Percentiles rank a stretch among this genome's conserved stretches.
Conservation (phyloP, 441 rosid species). For the Isatis lusitanica region DNA sequence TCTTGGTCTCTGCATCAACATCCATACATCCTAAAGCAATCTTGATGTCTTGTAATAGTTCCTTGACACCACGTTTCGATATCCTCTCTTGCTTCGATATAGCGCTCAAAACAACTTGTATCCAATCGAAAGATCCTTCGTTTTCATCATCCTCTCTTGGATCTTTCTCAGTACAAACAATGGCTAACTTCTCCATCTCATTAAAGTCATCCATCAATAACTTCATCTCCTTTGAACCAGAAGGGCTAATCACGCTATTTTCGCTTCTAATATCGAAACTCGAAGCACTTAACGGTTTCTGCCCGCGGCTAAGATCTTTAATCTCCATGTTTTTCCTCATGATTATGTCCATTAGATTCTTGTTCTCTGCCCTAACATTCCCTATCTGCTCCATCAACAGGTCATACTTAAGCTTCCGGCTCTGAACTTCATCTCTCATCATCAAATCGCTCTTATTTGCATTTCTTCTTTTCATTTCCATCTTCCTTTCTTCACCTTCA, state of each 20-base stretch:
- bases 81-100: constrained; percentile 57
- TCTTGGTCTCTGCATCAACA: constrained; percentile 28
- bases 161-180: constrained; percentile 47
- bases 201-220: constrained; percentile 52
- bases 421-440: constrained; percentile 51
- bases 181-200: constrained; percentile 64
- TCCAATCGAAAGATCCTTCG: constrained; percentile 59
- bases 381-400: constrained; percentile 53
- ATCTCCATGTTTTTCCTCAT: constrained; percentile 44
- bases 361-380: constrained; percentile 59
- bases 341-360: constrained; percentile 52
- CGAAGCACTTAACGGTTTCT: constrained; percentile 34
- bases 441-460: constrained; percentile 47
- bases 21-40: constrained; percentile 67
- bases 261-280: constrained; percentile 44
- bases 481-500: constrained; percentile 42
- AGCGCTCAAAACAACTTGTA: constrained; percentile 81
- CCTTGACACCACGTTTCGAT: constrained; percentile 51
- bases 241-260: constrained; percentile 44
- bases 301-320: constrained; percentile 44
- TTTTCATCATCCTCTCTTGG: constrained; percentile 35
- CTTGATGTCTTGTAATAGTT: constrained; percentile 70
- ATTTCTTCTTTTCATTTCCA: constrained; percentile 42
- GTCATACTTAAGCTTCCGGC: constrained; percentile 39
- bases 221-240: constrained; percentile 58